These are phyloP conservation scores for Gaertneriomyces semiglobifer DNA, from an alignment of 192 early-diverging fungal species.

Conservation along the genomic window DNA sequence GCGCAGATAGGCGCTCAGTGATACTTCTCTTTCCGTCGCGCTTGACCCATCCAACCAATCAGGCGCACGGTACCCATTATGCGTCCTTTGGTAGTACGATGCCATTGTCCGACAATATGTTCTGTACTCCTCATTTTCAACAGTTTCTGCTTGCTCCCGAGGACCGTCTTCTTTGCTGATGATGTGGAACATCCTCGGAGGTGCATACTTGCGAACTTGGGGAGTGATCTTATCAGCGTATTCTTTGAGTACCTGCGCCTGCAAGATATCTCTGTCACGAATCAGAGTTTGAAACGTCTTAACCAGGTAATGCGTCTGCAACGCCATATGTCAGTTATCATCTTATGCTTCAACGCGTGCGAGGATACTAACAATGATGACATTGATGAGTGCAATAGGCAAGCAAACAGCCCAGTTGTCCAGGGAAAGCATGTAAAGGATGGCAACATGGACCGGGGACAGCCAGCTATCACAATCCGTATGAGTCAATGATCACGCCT, in stretches of 20 bases:
- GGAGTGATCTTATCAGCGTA: conserved; percentile 12
- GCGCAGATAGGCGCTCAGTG: too few relatives aligned
- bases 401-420: conserved; percentile 13
- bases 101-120: too few relatives aligned
- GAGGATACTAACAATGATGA: conserved; percentile 7
- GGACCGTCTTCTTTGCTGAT: too few relatives aligned
- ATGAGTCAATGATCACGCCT: not conserved
- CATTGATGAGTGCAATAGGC: not conserved
- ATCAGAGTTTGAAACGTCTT: conserved; percentile 9
- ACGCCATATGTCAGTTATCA: not conserved
- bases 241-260: conserved; percentile 22
- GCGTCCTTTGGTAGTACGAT: too few relatives aligned
- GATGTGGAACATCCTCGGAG: too few relatives aligned
- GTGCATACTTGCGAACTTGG: too few relatives aligned
- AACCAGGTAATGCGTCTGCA: conserved; percentile 12
- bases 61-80: too few relatives aligned
- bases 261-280: conserved; percentile 18
- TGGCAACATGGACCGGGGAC: conserved; percentile 16
- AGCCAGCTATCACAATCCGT: conserved; percentile 6
- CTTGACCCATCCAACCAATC: too few relatives aligned
- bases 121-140: too few relatives aligned
- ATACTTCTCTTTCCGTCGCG: too few relatives aligned
- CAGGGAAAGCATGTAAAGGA: conserved; percentile 7
- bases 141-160: too few relatives aligned
- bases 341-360: not conserved